These are phyloP conservation scores for Coniochaeta pulveracea DNA, from an alignment of 2,329 filamentous ascomycete species.

Conservation along the genomic window DNA sequence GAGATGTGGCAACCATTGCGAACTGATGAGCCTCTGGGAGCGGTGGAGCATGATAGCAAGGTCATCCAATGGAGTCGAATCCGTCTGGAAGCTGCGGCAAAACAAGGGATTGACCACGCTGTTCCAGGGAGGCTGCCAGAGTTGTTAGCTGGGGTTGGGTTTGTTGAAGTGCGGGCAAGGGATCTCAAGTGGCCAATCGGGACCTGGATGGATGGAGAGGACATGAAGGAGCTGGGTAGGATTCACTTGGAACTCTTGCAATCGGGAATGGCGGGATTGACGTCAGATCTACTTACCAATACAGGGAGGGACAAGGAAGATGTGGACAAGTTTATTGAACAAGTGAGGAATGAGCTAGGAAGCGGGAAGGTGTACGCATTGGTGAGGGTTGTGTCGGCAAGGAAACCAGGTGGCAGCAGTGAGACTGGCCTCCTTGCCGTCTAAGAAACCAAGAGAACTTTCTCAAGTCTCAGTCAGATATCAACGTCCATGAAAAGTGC, in stretches of 20 bases:
- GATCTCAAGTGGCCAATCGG: constrained; percentile 4
- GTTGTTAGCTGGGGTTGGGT: neutral
- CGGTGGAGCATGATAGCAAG: neutral
- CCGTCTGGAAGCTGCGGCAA: neutral
- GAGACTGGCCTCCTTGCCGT: too few relatives aligned
- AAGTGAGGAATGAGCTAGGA: constrained; percentile 5
- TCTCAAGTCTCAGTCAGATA: too few relatives aligned
- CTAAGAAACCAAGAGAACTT: too few relatives aligned
- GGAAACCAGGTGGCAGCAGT: constrained; percentile 6
- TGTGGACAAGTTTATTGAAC: constrained; percentile 1
- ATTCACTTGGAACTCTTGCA: constrained; percentile 3
- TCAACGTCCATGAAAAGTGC: too few relatives aligned
- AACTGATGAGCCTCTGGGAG: neutral
- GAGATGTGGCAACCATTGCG: neutral
- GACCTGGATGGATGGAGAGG: neutral
- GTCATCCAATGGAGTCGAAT: neutral
- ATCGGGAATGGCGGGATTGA: constrained; percentile 4
- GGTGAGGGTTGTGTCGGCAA: constrained; percentile 3
- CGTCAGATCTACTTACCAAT: constrained; percentile 5
- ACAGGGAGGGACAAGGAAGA: constrained; percentile 6
- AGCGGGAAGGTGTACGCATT: constrained; percentile 5
- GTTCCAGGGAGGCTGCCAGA: neutral
- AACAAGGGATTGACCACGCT: neutral
- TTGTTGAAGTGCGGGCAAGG: neutral
- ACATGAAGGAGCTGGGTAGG: neutral